Evolutionary conservation across 2,329 filamentous ascomycete genomes (phyloP).

Genomic region (Dactylella cylindrospora): DNA sequence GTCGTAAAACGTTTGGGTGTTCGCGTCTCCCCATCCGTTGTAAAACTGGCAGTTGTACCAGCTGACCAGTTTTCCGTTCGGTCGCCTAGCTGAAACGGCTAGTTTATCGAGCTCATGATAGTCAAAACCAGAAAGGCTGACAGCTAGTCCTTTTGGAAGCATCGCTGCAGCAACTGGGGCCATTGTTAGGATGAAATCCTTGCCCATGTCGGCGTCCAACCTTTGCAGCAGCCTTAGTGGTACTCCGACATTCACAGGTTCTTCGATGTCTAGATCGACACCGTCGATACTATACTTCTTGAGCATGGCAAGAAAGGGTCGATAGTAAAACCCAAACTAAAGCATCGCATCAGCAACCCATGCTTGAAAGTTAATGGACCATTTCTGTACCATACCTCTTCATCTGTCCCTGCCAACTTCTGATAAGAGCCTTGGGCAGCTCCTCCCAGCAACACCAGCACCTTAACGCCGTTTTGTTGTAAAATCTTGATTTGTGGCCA

Average conservation of each 20-base stretch:
- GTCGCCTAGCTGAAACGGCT: slow-evolving; percentile 25
- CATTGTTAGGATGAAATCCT: slow-evolving; percentile 57
- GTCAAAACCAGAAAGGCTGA: slow-evolving; percentile 56
- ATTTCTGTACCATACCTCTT: slow-evolving; percentile 6
- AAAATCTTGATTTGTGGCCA: slow-evolving; percentile 58
- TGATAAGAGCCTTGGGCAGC: slow-evolving; percentile 58
- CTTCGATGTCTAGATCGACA: slow-evolving; percentile 57
- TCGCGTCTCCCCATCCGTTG: slow-evolving; percentile 58
- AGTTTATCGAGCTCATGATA: slow-evolving; percentile 55
- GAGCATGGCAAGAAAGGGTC: slow-evolving; percentile 55
- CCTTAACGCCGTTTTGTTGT: slow-evolving; percentile 58
- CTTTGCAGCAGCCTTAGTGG: slow-evolving; percentile 44
- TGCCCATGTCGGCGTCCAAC: slow-evolving; percentile 54
- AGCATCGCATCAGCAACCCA: not conserved
- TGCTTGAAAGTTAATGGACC: not conserved
- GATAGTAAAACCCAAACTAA: slow-evolving; percentile 57
- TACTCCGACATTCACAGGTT: slow-evolving; percentile 53
- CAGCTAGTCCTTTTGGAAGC: slow-evolving; percentile 46
- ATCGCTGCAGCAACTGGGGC: slow-evolving; percentile 58
- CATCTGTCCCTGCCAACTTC: slow-evolving; percentile 49
- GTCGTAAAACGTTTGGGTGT: slow-evolving; percentile 54
- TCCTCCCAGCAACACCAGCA: slow-evolving; percentile 60
- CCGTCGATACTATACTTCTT: slow-evolving; percentile 53
- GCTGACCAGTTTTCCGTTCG: slow-evolving; percentile 51
- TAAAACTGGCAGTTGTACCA: slow-evolving; percentile 61